These are phyloP conservation scores for Prasinococcaceae sp. DNA, from an alignment of 139 green algal species.

Conservation along the genomic window DNA sequence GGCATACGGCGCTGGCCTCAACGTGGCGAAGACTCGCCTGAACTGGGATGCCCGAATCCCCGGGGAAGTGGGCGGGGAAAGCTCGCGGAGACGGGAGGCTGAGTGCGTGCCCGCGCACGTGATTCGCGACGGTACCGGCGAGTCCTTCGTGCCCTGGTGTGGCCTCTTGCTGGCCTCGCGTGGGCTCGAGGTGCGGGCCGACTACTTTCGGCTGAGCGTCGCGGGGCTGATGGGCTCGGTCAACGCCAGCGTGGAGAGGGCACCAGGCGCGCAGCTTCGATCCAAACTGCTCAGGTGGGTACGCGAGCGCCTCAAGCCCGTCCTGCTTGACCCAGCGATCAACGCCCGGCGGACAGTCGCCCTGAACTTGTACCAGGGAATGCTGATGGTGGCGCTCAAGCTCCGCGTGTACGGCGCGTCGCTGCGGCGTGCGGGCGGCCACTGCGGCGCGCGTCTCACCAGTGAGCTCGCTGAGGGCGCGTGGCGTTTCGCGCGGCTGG, in stretches of 20 bases:
- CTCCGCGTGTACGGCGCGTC: constrained; percentile 60
- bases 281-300: background rate
- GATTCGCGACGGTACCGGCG: too few relatives aligned
- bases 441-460: too few relatives aligned
- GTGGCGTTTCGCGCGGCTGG: too few relatives aligned
- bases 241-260: background rate
- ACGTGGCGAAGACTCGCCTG: constrained; percentile 64
- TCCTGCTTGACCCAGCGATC: constrained; percentile 69
- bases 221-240: background rate
- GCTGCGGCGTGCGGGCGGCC: constrained; percentile 10
- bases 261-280: background rate
- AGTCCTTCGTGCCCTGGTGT: constrained; percentile 73
- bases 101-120: too few relatives aligned
- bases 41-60: constrained; percentile 54
- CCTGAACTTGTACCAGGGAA: constrained; percentile 69
- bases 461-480: too few relatives aligned
- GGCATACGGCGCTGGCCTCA: constrained; percentile 49
- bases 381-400: constrained; percentile 67
- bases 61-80: background rate
- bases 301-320: constrained; percentile 50
- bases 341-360: constrained; percentile 49
- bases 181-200: constrained; percentile 60
- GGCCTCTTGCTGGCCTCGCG: constrained; percentile 61
- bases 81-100: too few relatives aligned
- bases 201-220: constrained; percentile 68